These are phyloP conservation scores for Aspergillus awamori DNA, from an alignment of 2,329 filamentous ascomycete species.

Conservation along the genomic window DNA sequence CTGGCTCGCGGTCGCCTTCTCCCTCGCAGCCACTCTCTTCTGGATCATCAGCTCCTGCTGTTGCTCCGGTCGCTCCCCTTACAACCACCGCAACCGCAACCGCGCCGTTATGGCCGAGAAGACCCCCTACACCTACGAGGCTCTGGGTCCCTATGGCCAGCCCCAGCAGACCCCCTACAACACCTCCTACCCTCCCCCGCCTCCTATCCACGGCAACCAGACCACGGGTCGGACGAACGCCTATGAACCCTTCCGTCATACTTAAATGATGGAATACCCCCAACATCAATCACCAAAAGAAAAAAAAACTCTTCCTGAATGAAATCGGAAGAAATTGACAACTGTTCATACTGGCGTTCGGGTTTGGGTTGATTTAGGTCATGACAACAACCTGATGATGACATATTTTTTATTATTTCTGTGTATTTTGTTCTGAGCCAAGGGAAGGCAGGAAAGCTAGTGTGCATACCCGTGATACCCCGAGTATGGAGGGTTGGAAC, in stretches of 20 bases:
- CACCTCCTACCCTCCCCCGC: conserved; percentile 35
- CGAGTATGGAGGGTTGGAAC: not conserved
- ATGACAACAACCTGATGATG: not conserved
- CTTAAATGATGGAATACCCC: conserved; percentile 23
- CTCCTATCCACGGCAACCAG: conserved; percentile 25
- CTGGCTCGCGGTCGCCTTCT: conserved; percentile 81
- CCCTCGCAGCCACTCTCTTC: conserved; percentile 76
- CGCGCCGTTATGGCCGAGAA: conserved; percentile 58
- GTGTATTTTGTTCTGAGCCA: not conserved
- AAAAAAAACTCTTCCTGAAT: not conserved
- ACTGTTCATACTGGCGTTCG: not conserved
- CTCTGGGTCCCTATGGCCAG: conserved; percentile 44
- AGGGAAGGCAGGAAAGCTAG: not conserved
- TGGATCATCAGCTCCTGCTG: conserved; percentile 93
- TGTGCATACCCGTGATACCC: not conserved
- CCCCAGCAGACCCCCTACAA: conserved; percentile 25
- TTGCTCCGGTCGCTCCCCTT: conserved; percentile 69
- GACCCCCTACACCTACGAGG: conserved; percentile 64
- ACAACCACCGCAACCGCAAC: conserved; percentile 45
- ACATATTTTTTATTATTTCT: not conserved
- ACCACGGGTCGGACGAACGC: conserved; percentile 34
- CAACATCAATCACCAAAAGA: not conserved
- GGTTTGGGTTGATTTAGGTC: not conserved
- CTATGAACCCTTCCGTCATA: conserved; percentile 44
- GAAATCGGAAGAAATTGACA: not conserved